Evolutionary conservation across 2,329 filamentous ascomycete species (phyloP).

Genomic region (Trichoderma sp.): DNA sequence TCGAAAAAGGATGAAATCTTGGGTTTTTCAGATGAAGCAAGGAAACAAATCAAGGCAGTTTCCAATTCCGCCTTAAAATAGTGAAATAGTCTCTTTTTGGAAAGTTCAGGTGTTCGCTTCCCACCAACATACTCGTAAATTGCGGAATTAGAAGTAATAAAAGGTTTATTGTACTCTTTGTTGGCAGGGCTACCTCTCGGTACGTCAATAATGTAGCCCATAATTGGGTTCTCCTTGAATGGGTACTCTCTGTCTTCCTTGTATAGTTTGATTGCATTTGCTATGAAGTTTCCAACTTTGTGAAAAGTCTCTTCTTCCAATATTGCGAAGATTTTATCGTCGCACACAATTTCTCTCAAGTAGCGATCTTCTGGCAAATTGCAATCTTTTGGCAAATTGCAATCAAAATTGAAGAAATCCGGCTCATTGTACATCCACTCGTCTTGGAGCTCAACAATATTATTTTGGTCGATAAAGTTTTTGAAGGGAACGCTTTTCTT

Average conservation of each 20-base stretch:
- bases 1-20: neutral
- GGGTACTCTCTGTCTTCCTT: neutral
- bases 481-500: neutral
- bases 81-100: neutral
- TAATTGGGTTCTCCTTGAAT: neutral
- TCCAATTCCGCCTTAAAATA: neutral
- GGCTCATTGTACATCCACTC: neutral
- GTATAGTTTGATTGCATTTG: neutral
- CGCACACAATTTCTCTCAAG: too few species aligned
- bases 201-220: neutral
- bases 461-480: neutral
- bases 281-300: neutral
- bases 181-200: neutral
- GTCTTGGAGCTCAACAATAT: neutral
- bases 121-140: neutral
- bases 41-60: neutral
- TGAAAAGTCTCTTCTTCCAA: neutral
- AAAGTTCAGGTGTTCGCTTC: neutral
- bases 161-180: too few species aligned
- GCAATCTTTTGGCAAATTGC: neutral
- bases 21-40: neutral
- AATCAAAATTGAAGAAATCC: neutral
- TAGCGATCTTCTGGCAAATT: too few species aligned
- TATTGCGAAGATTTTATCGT: neutral
- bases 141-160: neutral